Evolutionary conservation across 1,284 basidiomycete genomes (phyloP).

Genomic region (Cryptococcus sp.): DNA sequence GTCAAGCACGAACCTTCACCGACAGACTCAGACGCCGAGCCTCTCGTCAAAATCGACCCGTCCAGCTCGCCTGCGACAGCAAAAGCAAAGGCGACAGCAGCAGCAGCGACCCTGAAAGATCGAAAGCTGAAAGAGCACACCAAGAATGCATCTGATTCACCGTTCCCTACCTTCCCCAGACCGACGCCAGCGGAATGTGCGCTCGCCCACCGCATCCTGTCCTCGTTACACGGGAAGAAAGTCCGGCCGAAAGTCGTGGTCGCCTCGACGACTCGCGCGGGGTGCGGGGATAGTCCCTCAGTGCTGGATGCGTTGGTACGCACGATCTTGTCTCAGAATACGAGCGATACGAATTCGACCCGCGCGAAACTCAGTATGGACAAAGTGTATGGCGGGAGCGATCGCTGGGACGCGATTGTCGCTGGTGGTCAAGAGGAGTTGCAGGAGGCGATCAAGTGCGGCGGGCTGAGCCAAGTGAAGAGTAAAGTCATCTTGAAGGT

Average conservation of each 20-base stretch:
- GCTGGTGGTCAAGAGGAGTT: slow-evolving; percentile 59
- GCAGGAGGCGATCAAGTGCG: slow-evolving; percentile 65
- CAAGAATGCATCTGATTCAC: slow-evolving; percentile 54
- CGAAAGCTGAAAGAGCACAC: slow-evolving; percentile 19
- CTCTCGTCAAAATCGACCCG: too few species aligned
- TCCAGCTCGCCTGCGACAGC: too few species aligned
- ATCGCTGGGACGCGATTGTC: slow-evolving; percentile 65
- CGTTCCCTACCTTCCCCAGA: slow-evolving; percentile 60
- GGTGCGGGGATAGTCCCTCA: slow-evolving; percentile 62
- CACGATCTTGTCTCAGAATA: slow-evolving; percentile 75
- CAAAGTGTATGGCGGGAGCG: slow-evolving; percentile 60
- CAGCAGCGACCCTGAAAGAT: slow-evolving; percentile 1
- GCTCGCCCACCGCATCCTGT: slow-evolving; percentile 58
- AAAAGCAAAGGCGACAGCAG: too few species aligned
- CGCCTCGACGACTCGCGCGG: slow-evolving; percentile 54
- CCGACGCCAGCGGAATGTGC: slow-evolving; percentile 60
- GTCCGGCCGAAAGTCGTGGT: slow-evolving; percentile 43
- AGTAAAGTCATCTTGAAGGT: slow-evolving; percentile 66
- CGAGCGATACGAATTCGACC: slow-evolving; percentile 64
- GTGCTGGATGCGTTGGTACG: slow-evolving; percentile 72
- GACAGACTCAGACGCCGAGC: too few species aligned
- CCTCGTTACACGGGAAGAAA: slow-evolving; percentile 48
- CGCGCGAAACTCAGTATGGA: slow-evolving; percentile 66
- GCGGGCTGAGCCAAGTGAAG: slow-evolving; percentile 74
- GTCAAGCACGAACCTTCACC: too few species aligned